phyloP scores from a whole-genome alignment of 345 rosid genomes.

The Salix arbutifolia region DNA sequence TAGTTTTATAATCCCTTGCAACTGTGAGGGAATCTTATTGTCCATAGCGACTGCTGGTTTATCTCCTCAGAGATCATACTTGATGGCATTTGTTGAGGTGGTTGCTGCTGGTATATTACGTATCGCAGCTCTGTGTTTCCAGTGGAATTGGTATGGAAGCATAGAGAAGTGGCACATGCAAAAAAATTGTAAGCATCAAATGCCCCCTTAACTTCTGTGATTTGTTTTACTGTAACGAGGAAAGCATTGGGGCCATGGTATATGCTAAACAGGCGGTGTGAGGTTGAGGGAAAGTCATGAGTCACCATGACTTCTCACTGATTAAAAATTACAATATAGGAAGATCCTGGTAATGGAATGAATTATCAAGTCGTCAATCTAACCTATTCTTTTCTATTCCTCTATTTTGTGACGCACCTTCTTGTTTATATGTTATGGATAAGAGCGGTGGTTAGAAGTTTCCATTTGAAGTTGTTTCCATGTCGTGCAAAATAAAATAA shows the following conservation, averaged over 20 bases:
- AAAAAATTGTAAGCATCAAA: constrained; percentile 1
- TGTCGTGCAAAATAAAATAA: neutral
- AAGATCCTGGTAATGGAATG: neutral
- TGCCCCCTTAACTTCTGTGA: neutral
- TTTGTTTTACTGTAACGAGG: neutral
- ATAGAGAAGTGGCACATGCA: constrained; percentile 48
- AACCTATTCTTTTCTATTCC: neutral
- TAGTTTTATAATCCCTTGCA: constrained; percentile 48
- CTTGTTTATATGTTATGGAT: neutral
- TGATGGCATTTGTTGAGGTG: constrained; percentile 78
- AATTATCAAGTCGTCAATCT: neutral
- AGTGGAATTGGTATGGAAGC: constrained; percentile 72
- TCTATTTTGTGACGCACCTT: neutral
- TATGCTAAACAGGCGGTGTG: neutral
- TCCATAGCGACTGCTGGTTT: constrained; percentile 67
- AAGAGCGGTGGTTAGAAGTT: no score
- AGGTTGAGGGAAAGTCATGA: neutral
- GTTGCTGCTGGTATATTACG: constrained; percentile 45
- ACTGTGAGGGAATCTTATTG: constrained; percentile 59
- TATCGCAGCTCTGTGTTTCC: constrained; percentile 48
- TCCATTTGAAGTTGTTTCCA: neutral
- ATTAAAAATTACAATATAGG: neutral
- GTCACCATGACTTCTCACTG: neutral
- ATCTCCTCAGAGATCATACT: constrained; percentile 68
- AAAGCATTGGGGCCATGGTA: neutral